Evolutionary conservation across 306 rosid species (phyloP), one percentile per base, ranked within the genome.

Genomic region (Hippophae rhamnoides): DNA sequence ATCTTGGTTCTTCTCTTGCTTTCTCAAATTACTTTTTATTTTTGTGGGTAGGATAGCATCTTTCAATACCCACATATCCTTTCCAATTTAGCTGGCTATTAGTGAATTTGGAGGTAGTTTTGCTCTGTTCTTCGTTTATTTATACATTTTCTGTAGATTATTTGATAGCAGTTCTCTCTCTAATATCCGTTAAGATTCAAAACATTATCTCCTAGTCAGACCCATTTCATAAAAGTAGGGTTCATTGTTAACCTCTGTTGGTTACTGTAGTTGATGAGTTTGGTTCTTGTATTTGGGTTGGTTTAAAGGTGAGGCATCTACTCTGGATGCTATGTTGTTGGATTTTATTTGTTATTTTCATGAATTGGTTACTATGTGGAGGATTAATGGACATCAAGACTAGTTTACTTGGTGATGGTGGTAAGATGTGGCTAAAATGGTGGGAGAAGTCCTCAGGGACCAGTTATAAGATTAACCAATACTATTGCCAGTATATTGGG

Each of bases 11-110:
- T 54, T 72, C 67, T 49, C 70, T 49, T 68, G 63, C 76, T 69
- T 67, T 81, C 82, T 74, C 69, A 75, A 64, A 5, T 78, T 69
- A 62, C 75, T 67, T 72, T 71, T 74, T 59, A 75, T 76, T 76
- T 61, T 70, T 69, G 73, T 80, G 88, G 94, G 85, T 92, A 81
- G 76, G 93, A 67, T 70, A 76, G 85, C 95, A 79, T 82, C 97
- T 79, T 65, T 50, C 59, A 65, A 56, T 53, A 56, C 72, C 60
- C 66, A 38, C 66, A 38, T 54, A 67, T 58, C 69, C 71, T 57
- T 63, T 58, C 52, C 65, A 66, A 50, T 58, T 73, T 25, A 60
- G 2, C 54, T 56, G 67, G 56, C 44, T 61, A 74, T 43, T 61
- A 53, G 73, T 42, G 77, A 71, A 54, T 69, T 83, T 76, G 68